These are phyloP conservation scores for Schizopora paradoxa DNA, from an alignment of 1,284 basidiomycete genomes.

Conservation along the genomic window DNA sequence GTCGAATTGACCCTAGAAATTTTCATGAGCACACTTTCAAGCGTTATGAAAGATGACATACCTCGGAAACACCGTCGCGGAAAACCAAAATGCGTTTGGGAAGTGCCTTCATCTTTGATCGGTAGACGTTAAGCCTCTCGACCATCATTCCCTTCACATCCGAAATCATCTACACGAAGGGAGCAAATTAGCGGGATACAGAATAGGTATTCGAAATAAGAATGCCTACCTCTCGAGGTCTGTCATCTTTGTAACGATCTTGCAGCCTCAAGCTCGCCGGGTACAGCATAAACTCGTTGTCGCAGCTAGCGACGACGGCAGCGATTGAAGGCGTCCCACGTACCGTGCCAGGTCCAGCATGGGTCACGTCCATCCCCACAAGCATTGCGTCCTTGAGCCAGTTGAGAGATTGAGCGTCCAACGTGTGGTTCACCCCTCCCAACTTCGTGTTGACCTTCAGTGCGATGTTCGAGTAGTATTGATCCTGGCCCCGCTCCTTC, in stretches of 20 bases:
- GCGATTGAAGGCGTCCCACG: constrained; percentile 70
- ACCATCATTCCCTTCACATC: constrained; percentile 60
- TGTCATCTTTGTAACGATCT: constrained; percentile 46
- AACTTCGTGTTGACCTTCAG: constrained; percentile 69
- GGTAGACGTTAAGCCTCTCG: constrained; percentile 55
- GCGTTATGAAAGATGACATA: too few relatives aligned
- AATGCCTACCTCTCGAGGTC: constrained; percentile 59
- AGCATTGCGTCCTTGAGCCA: constrained; percentile 76
- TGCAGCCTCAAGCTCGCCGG: constrained; percentile 65
- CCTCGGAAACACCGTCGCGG: constrained; percentile 73
- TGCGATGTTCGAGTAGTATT: constrained; percentile 73
- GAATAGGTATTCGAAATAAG: constrained; percentile 1
- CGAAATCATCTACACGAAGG: constrained; percentile 50
- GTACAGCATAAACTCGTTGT: constrained; percentile 63
- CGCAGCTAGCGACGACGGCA: constrained; percentile 69
- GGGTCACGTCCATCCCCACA: constrained; percentile 77
- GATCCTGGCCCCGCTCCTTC: constrained; percentile 52
- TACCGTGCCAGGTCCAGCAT: constrained; percentile 52
- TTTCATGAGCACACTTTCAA: constrained; percentile 11
- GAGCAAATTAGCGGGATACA: not conserved
- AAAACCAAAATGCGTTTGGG: constrained; percentile 65
- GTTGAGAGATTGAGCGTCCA: constrained; percentile 47
- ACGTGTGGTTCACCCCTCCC: constrained; percentile 67
- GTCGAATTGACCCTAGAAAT: constrained; percentile 62
- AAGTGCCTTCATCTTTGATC: constrained; percentile 44